Evolutionary conservation across 2,329 filamentous ascomycete species (phyloP).

Genomic region (Aspergillus fijiensis): DNA sequence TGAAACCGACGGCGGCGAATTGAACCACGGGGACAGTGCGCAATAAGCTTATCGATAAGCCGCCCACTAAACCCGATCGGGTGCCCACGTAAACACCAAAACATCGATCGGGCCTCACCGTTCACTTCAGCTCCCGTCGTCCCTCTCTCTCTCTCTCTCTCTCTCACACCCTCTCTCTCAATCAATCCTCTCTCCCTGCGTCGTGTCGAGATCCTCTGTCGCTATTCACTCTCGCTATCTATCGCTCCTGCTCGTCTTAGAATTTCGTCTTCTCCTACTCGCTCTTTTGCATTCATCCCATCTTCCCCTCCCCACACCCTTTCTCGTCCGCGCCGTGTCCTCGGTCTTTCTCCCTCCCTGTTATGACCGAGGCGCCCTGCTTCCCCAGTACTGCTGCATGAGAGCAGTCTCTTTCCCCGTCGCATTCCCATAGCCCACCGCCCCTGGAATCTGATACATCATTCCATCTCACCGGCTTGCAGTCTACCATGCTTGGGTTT

Average conservation of each 20-base stretch:
- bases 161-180: conserved; percentile 11
- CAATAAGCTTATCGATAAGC: conserved; percentile 47
- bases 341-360: conserved; percentile 8
- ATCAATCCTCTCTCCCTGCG: conserved; percentile 10
- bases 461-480: conserved; percentile 5
- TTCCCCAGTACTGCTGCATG: background rate
- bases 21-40: conserved; percentile 11
- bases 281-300: conserved; percentile 10
- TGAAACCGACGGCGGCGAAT: background rate
- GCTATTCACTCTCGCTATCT: conserved; percentile 12
- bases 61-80: conserved; percentile 36
- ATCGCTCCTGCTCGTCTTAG: conserved; percentile 8
- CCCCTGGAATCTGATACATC: conserved; percentile 4
- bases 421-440: background rate
- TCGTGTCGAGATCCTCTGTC: background rate
- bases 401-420: background rate
- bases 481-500: conserved; percentile 14
- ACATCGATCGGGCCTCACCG: conserved; percentile 39
- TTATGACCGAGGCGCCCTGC: background rate
- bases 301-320: conserved; percentile 8
- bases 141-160: conserved; percentile 10
- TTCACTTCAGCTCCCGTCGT: conserved; percentile 14
- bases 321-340: conserved; percentile 1
- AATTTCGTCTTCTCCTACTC: background rate
- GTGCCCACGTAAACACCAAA: conserved; percentile 40